phyloP scores from a whole-genome alignment of 2,329 filamentous ascomycete genomes.

The Fusarium algeriense region DNA sequence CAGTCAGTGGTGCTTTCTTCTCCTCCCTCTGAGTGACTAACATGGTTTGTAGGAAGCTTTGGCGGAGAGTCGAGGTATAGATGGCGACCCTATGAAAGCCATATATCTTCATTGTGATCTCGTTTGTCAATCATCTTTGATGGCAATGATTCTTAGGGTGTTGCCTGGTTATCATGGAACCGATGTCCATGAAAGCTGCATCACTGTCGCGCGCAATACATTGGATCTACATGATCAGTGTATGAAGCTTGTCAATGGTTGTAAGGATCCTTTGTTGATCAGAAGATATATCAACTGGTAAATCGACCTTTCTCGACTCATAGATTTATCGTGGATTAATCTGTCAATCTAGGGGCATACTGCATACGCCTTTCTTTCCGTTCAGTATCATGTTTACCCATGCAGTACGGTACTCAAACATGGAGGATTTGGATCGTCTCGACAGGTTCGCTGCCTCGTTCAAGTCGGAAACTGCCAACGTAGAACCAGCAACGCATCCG shows the following conservation, averaged over 20 bases:
- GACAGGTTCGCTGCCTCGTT: constrained; percentile 52
- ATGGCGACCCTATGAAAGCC: constrained; percentile 43
- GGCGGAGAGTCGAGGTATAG: background rate
- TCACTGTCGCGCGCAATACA: constrained; percentile 50
- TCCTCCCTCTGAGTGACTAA: background rate
- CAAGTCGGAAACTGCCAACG: constrained; percentile 14
- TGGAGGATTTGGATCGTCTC: constrained; percentile 34
- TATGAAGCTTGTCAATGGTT: constrained; percentile 45
- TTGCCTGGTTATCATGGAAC: constrained; percentile 1
- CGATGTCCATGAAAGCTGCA: constrained; percentile 42
- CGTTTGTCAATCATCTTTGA: constrained; percentile 52
- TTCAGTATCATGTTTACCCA: constrained; percentile 54
- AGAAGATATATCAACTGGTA: constrained; percentile 54
- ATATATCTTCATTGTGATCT: constrained; percentile 52
- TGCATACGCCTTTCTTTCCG: constrained; percentile 54
- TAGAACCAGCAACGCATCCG: constrained; percentile 47
- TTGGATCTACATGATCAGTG: constrained; percentile 53
- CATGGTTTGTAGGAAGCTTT: constrained; percentile 5
- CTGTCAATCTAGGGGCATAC: constrained; percentile 47
- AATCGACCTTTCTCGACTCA: background rate
- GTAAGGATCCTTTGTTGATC: constrained; percentile 47
- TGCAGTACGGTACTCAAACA: constrained; percentile 40
- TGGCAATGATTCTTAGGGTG: constrained; percentile 52
- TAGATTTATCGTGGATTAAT: too few species aligned
- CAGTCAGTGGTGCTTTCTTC: background rate